Percentiles rank a stretch among this genome's conserved stretches.
Evolutionary conservation across 306 rosid species (phyloP).

Genomic region (Cucumis hystrix): DNA sequence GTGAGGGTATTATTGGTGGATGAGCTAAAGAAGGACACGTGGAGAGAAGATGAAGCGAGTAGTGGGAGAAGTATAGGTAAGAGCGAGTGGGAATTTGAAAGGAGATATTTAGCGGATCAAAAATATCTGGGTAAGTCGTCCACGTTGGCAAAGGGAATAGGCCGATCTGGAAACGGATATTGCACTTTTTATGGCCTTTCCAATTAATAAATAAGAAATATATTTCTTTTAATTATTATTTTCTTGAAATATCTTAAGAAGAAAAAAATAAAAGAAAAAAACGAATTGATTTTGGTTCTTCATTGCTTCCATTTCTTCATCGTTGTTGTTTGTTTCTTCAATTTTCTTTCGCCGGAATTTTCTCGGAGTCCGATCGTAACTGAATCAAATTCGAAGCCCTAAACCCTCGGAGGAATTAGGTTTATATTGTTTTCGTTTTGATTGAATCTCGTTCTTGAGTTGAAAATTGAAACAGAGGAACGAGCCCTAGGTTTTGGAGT

Average conservation of each 20-base stretch:
- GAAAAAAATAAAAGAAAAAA: too few species aligned
- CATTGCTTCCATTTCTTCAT: slow-evolving; percentile 7
- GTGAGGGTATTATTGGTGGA: background rate
- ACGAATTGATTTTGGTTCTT: background rate
- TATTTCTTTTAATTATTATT: background rate
- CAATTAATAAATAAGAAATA: background rate
- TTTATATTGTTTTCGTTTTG: background rate
- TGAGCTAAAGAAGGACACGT: background rate
- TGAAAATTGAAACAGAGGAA: background rate
- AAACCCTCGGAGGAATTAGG: background rate
- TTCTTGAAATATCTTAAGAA: slow-evolving; percentile 18
- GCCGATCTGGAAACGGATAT: slow-evolving; percentile 25
- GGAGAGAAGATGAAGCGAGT: background rate
- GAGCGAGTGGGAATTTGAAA: background rate
- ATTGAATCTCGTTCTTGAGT: background rate
- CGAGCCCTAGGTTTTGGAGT: background rate
- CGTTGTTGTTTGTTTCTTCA: background rate
- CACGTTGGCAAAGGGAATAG: slow-evolving; percentile 24
- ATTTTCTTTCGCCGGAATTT: slow-evolving; percentile 10
- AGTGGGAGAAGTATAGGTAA: background rate
- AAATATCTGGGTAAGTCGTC: slow-evolving; percentile 30
- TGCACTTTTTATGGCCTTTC: slow-evolving; percentile 27
- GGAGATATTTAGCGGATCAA: slow-evolving; percentile 26
- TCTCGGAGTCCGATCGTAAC: slow-evolving; percentile 15
- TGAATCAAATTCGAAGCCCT: background rate